Evolutionary conservation across 208 protist species (phyloP).

Genomic region (Vickermania ingenoplastis): DNA sequence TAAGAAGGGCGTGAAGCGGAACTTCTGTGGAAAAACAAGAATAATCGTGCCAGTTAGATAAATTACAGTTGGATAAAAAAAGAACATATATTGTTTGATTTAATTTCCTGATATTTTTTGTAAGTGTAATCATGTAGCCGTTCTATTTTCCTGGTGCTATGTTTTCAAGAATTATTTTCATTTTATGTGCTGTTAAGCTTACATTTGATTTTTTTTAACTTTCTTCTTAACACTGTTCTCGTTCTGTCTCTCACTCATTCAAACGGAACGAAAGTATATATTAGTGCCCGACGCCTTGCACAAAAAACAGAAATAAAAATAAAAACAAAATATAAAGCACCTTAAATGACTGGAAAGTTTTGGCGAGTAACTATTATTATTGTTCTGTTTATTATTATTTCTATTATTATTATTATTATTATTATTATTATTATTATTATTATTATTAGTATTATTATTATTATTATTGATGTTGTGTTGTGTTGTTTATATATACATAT

Average conservation of each 20-base stretch:
- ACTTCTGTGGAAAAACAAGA: too few species aligned
- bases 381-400: background rate
- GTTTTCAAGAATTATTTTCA: too few species aligned
- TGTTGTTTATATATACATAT: background rate
- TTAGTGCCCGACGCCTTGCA: background rate
- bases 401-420: conserved; percentile 1
- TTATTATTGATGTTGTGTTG: background rate
- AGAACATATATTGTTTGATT: too few species aligned
- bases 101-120: too few species aligned
- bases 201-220: background rate
- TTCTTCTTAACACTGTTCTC: background rate
- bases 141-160: too few species aligned
- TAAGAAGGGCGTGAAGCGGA: too few species aligned
- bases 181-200: background rate
- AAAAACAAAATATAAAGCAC: background rate
- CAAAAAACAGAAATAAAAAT: background rate
- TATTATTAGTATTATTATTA: background rate
- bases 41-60: too few species aligned
- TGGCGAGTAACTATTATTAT: background rate
- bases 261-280: background rate
- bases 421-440: conserved; percentile 1
- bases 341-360: background rate
- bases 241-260: background rate
- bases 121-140: too few species aligned
- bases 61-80: too few species aligned